These are phyloP conservation scores for Salicornia ramosissima DNA, from an alignment of 148 eudicot species.

Conservation along the genomic window DNA sequence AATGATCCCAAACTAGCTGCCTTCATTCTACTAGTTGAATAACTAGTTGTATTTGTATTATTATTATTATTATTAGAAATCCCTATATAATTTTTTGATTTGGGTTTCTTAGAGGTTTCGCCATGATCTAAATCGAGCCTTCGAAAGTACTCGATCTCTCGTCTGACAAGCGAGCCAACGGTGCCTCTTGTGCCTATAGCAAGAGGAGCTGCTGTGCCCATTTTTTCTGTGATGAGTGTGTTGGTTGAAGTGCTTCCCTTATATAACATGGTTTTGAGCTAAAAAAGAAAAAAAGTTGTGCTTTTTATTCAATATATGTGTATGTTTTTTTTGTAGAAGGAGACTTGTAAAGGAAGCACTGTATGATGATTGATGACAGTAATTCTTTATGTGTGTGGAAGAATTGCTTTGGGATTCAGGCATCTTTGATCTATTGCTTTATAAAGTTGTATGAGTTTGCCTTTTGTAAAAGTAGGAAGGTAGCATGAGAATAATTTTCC, in stretches of 20 bases:
- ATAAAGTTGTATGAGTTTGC: slow-evolving; percentile 21
- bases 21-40: slow-evolving; percentile 22
- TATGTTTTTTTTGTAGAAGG: background rate
- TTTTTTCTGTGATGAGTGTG: slow-evolving; percentile 34
- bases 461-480: slow-evolving; percentile 29
- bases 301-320: background rate
- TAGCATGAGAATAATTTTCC: slow-evolving; percentile 11
- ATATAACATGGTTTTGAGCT: slow-evolving; percentile 16
- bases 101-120: slow-evolving; percentile 27
- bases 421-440: slow-evolving; percentile 28
- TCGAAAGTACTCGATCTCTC: slow-evolving; percentile 74
- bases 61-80: slow-evolving; percentile 8
- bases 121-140: slow-evolving; percentile 32
- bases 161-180: slow-evolving; percentile 66
- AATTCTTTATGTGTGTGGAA: slow-evolving; percentile 26
- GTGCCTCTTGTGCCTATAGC: slow-evolving; percentile 87
- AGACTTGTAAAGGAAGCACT: slow-evolving; percentile 23
- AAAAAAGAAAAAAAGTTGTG: slow-evolving; percentile 1
- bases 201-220: slow-evolving; percentile 48
- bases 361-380: slow-evolving; percentile 20
- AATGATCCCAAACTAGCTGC: slow-evolving; percentile 35
- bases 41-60: background rate
- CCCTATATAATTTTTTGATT: slow-evolving; percentile 17
- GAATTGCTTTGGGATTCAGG: slow-evolving; percentile 31
- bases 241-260: slow-evolving; percentile 26